Base-by-base conservation (phyloP, 1,139 yeast species). In the Arxiozyma slooffiae region DNA sequence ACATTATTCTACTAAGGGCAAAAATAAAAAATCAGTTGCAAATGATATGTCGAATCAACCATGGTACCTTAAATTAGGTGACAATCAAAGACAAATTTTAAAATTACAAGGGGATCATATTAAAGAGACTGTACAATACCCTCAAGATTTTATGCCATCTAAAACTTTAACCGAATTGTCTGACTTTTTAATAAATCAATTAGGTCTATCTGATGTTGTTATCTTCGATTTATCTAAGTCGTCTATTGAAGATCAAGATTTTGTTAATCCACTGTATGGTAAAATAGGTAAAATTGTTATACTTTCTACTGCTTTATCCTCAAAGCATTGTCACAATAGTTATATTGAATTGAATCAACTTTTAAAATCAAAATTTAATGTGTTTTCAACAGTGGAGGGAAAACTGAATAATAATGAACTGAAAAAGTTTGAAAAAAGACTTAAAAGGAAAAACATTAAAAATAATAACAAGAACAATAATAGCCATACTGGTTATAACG, bases 301-400 rank as follows among this genome's bases (percentile, higher is more conserved):
- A 8, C 26, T 90, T 1, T 78, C 82, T n/a, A 77, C 94, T 0
- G 96, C 96, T 1, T 84, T 82, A 62, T 81, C 92, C 26, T 79
- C 80, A 43, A 81, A 79, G 55, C 97, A 90, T 67, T 70, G 88
- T 23, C 81, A 76, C 59, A 82, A 81, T 52, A 90, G 95, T 1
- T 81, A 87, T 1, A 70, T 71, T 20, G 83, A 82, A 57, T 68
- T 89, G 40, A 66, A 72, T 49, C 69, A 70, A 37, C 71, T 68
- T 58, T 55, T 81, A 39, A 82, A 82, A 57, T 67, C 69, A 14
- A 68, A 70, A 16, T 70, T 67, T 51, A 60, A 64, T 1, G 64
- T 66, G 0, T 57, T 75, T 2, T 84, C 95, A 0, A 63, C 67
- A 4, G 72, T 82, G 8, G 96, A 89, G 60, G 97, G 97, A 26